These are phyloP conservation scores for Backusella psychrophila DNA, from an alignment of 192 early-diverging fungal species.

Conservation along the genomic window DNA sequence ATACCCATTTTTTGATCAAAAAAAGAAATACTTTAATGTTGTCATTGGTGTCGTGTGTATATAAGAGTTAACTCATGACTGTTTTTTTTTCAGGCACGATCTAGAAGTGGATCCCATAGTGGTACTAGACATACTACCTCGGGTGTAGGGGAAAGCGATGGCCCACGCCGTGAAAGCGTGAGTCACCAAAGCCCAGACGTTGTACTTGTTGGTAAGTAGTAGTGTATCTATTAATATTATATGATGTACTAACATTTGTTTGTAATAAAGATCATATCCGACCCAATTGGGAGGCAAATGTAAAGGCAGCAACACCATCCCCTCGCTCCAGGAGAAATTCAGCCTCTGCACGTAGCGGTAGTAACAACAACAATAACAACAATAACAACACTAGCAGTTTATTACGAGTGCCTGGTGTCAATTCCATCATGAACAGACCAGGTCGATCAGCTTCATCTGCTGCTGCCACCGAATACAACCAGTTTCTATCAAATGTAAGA, in stretches of 20 bases:
- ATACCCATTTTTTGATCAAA: neutral
- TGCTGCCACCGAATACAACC: constrained; percentile 53
- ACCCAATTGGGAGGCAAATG: constrained; percentile 58
- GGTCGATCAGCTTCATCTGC: constrained; percentile 38
- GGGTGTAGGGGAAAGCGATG: constrained; percentile 14
- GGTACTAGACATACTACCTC: constrained; percentile 36
- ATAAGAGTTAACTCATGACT: neutral
- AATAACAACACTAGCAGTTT: neutral
- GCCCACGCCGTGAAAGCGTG: constrained; percentile 44
- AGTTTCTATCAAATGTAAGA: constrained; percentile 65
- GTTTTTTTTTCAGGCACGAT: neutral
- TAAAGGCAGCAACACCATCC: constrained; percentile 34
- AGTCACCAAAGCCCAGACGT: constrained; percentile 59
- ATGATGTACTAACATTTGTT: neutral
- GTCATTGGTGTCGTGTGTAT: neutral
- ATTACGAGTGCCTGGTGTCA: constrained; percentile 12
- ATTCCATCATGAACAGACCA: constrained; percentile 23
- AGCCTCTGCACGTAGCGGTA: neutral
- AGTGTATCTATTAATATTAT: too few relatives aligned
- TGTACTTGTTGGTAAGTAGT: constrained; percentile 57
- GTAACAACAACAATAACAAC: neutral
- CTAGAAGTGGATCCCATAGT: constrained; percentile 10
- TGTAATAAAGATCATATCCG: constrained; percentile 60
- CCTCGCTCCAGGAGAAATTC: constrained; percentile 40
- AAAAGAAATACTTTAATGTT: neutral